Base-by-base conservation (phyloP, 2,329 filamentous ascomycete species). In the Colletotrichum sidae region DNA sequence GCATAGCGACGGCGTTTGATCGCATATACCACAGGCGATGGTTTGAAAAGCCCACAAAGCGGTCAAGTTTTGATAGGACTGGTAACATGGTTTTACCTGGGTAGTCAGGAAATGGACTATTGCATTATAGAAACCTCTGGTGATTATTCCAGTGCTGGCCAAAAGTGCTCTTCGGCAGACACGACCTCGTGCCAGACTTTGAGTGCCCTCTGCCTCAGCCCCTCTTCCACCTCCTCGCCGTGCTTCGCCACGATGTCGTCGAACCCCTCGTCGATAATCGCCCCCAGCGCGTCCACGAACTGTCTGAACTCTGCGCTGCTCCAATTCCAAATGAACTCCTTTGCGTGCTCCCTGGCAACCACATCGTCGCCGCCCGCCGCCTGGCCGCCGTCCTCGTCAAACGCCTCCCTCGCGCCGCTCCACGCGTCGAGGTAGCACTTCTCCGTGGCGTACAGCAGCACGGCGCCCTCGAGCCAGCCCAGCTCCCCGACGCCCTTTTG, bases 381-480 rank as follows among this genome's bases (percentile, higher is more conserved):
- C 25, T 5, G 25, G 25, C 25, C 4, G 25, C 25, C 33, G 4
- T 8, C 44, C 13, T 67, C 67, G 2, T 71, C 69, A 15, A 78
- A 73, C 69, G 83, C 76, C 5, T 73, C 68, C 67, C 74, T 80
- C 4, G 84, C 83, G 74, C 81, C 84, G 9, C 78, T 80, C 88
- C 88, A 90, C 11, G 88, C 83, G 44, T 85, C 80, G 15, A 89
- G 73, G 72, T 90, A 90, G 65, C 83, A 85, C 51, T 82, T 87
- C 77, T 95, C 92, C 1, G 90, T 93, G n/a, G 88, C 88, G 88
- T 90, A 94, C 33, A 94, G 84, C n/a, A 92, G 83, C 2, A 92
- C 84, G 67, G 92, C 81, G 6, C 89, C 90, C 73, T 93, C 90
- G 2, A 94, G 77, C 72, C 81, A 83, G 0, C 79, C 76, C 0